A percentile compares a stretch with the other conserved stretches of the same genome.
These are phyloP conservation scores for Herpotrichia juniperi DNA, from an alignment of 2,329 filamentous ascomycete genomes.

Conservation along the genomic window DNA sequence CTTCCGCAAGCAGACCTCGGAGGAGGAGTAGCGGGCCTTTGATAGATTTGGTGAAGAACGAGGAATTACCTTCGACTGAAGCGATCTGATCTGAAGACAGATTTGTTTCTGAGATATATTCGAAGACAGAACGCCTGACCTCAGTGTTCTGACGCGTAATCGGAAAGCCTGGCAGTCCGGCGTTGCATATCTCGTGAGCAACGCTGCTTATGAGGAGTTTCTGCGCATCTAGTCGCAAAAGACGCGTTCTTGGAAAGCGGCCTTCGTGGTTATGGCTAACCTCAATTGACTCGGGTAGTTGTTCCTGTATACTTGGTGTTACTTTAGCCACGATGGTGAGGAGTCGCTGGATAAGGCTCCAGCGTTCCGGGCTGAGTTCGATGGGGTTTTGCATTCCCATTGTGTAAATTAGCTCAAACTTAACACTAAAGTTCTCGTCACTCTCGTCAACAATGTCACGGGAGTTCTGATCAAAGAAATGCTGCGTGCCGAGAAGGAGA, in stretches of 20 bases:
- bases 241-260: conserved; percentile 56
- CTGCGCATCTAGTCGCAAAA: conserved; percentile 52
- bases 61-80: conserved; percentile 17
- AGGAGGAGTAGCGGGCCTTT: conserved; percentile 54
- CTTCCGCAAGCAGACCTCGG: conserved; percentile 62
- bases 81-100: conserved; percentile 39
- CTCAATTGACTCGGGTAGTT: conserved; percentile 52
- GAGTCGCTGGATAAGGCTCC: conserved; percentile 62
- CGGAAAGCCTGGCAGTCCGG: conserved; percentile 54
- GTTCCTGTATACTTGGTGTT: conserved; percentile 28
- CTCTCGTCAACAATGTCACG: conserved; percentile 70
- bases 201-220: conserved; percentile 31
- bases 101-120: conserved; percentile 53
- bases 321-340: conserved; percentile 52
- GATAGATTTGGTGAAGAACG: conserved; percentile 49
- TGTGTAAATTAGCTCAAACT: conserved; percentile 69
- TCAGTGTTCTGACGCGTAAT: conserved; percentile 43
- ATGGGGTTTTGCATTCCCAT: conserved; percentile 60
- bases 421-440: conserved; percentile 67
- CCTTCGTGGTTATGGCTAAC: conserved; percentile 37
- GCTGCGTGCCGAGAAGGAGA: conserved; percentile 49
- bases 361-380: conserved; percentile 62
- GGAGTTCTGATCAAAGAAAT: conserved; percentile 51
- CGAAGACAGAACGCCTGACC: conserved; percentile 40
- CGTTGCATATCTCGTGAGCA: conserved; percentile 47